phyloP scores from a whole-genome alignment of 2,329 filamentous ascomycete genomes.

The Akanthomyces uredinophilus region DNA sequence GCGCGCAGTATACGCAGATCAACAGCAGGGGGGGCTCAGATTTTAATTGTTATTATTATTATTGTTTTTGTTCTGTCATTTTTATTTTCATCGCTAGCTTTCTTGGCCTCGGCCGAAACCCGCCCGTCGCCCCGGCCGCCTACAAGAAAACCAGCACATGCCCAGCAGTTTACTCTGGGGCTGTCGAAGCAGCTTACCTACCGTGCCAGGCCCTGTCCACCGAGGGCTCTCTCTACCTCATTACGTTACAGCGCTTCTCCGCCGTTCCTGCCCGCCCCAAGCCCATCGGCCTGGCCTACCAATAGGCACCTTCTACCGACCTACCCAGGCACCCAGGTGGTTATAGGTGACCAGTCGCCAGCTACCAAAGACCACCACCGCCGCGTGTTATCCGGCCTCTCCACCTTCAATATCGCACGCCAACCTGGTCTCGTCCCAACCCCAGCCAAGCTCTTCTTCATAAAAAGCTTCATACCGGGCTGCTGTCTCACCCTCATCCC shows the following conservation, averaged over 20 bases:
- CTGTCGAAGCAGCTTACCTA: background rate
- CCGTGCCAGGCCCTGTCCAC: background rate
- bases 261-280: background rate
- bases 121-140: background rate
- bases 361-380: background rate
- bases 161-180: background rate
- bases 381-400: background rate
- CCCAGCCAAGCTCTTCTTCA: background rate
- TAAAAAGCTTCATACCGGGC: conserved; percentile 6
- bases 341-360: background rate
- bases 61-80: background rate
- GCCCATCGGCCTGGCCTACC: background rate
- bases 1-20: conserved; percentile 5
- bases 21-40: background rate
- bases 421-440: background rate
- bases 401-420: background rate
- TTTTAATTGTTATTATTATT: background rate
- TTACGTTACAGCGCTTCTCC: background rate
- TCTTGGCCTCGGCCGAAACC: background rate
- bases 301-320: background rate
- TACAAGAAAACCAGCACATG: no score
- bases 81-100: background rate
- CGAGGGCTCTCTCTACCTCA: background rate
- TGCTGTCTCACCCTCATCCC: background rate
- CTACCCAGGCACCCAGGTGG: background rate